phyloP scores from a whole-genome alignment of 805 yeast genomes.

The Barnettozyma siamensis region DNA sequence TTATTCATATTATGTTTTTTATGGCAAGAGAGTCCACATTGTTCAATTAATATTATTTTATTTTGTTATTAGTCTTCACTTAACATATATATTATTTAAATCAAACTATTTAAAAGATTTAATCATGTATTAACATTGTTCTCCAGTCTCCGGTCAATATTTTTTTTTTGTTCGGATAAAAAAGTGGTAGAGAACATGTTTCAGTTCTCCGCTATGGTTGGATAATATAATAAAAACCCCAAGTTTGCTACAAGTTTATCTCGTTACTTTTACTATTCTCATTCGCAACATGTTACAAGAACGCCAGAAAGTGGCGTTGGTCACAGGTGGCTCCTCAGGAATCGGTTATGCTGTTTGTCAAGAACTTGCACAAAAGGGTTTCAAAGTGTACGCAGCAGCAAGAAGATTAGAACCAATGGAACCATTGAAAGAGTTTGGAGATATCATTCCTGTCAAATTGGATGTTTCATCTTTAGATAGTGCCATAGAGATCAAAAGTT shows the following conservation, averaged over 20 bases:
- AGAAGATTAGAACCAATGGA: constrained; percentile 60
- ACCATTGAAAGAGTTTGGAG: constrained; percentile 33
- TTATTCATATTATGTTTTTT: too few relatives aligned
- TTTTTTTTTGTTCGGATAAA: too few relatives aligned
- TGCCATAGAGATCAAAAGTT: constrained; percentile 37
- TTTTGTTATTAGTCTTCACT: neutral
- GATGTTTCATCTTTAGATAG: constrained; percentile 54
- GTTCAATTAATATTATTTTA: neutral
- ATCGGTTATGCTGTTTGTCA: constrained; percentile 46
- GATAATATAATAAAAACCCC: too few relatives aligned
- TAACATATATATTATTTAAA: constrained; percentile 3
- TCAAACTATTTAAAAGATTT: neutral
- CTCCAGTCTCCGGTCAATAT: too few relatives aligned
- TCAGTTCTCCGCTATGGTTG: too few relatives aligned
- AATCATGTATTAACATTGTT: too few relatives aligned
- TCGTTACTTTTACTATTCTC: neutral
- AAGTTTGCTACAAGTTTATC: neutral
- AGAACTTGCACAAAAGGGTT: constrained; percentile 46
- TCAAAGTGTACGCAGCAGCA: constrained; percentile 67
- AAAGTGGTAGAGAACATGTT: too few relatives aligned
- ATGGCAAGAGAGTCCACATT: neutral
- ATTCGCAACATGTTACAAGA: constrained; percentile 1
- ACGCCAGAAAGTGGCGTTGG: constrained; percentile 31
- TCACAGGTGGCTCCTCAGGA: constrained; percentile 55
- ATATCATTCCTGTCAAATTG: constrained; percentile 39